These are phyloP conservation scores for Calonectria montana DNA, from an alignment of 2,329 filamentous ascomycete genomes.

Conservation along the genomic window DNA sequence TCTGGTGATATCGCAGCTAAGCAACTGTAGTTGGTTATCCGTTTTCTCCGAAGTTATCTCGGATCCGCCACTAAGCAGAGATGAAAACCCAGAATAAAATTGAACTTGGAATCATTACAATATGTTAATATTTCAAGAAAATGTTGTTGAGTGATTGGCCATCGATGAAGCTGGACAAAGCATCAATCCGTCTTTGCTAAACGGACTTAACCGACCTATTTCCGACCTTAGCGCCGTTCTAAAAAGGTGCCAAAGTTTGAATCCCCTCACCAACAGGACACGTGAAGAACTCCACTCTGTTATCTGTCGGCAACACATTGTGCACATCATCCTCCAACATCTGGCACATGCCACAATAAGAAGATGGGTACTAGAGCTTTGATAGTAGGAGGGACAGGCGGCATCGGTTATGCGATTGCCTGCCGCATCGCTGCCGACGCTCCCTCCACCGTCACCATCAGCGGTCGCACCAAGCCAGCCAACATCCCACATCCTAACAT, in stretches of 20 bases:
- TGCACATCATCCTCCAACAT: not conserved
- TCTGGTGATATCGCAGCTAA: too few relatives aligned
- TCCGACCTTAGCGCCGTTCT: not conserved
- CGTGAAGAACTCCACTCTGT: not conserved
- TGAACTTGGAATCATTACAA: too few relatives aligned
- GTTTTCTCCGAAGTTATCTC: too few relatives aligned
- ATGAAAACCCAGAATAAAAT: too few relatives aligned
- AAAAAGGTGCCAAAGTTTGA: not conserved
- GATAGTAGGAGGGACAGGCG: slow-evolving; percentile 50
- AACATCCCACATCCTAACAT: slow-evolving; percentile 48
- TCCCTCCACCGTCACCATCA: slow-evolving; percentile 46
- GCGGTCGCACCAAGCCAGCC: slow-evolving; percentile 46
- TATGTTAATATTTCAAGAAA: too few relatives aligned
- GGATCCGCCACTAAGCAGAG: too few relatives aligned
- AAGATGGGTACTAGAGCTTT: slow-evolving; percentile 42
- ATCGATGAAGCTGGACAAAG: too few relatives aligned
- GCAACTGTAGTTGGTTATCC: too few relatives aligned
- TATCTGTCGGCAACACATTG: not conserved
- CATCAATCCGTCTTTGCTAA: not conserved
- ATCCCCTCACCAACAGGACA: not conserved
- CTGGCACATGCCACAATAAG: not conserved
- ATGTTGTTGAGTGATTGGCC: too few relatives aligned
- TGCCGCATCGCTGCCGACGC: slow-evolving; percentile 45
- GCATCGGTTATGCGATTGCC: slow-evolving; percentile 52
- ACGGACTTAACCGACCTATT: not conserved